Evolutionary conservation across 495 filamentous ascomycete genomes (phyloP).

Genomic region (Trichoderma asperelloides): DNA sequence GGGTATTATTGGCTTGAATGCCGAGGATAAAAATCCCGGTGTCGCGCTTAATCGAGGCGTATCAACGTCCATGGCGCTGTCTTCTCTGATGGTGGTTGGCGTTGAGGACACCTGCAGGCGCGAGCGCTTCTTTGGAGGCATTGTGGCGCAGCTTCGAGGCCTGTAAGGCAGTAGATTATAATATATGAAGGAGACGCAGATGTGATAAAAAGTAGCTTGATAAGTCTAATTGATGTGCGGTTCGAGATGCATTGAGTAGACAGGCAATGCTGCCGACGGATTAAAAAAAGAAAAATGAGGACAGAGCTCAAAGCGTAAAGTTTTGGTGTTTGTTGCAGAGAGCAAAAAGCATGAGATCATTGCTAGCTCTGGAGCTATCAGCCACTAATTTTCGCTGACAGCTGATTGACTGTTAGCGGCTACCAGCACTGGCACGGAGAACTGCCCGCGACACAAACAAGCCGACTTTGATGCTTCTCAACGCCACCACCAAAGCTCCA

Average conservation of each 20-base stretch:
- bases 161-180: too few species aligned
- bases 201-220: neutral
- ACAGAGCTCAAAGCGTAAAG: too few species aligned
- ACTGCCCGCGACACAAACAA: too few species aligned
- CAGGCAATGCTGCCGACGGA: too few species aligned
- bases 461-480: neutral
- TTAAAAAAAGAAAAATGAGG: too few species aligned
- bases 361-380: neutral
- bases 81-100: constrained; percentile 35
- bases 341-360: neutral
- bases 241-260: too few species aligned
- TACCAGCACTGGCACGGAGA: too few species aligned
- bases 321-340: too few species aligned
- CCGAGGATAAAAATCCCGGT: neutral
- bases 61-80: constrained; percentile 45
- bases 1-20: constrained; percentile 28
- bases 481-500: neutral
- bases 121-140: constrained; percentile 68
- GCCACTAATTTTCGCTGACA: neutral
- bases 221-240: too few species aligned
- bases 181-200: neutral
- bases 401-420: too few species aligned
- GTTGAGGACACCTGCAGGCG: constrained; percentile 27
- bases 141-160: constrained; percentile 21
- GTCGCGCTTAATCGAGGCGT: constrained; percentile 25